Base-by-base conservation (phyloP, 495 filamentous ascomycete species). In the Neurospora sp. region DNA sequence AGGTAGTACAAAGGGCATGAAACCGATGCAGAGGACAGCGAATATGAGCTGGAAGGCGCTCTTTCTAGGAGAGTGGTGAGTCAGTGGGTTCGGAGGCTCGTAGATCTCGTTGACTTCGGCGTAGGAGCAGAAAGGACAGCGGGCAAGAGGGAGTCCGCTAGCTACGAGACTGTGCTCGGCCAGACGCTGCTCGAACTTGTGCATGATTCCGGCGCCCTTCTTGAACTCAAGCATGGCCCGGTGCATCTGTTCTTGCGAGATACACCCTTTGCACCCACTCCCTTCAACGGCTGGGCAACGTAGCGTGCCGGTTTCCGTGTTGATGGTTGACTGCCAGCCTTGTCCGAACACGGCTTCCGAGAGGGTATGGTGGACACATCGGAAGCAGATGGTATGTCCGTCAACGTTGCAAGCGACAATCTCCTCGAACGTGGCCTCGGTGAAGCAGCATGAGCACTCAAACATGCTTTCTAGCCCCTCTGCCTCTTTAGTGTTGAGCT, bases 391-490 rank as follows among this genome's bases (percentile, higher is more conserved):
- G 78, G 94, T 86, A 83, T 99, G 96, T 27, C 88, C 88, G 39
- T 87, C 85, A 44, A 85, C 81, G 75, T 83, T 88, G 78, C 96
- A 99, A 2, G 90, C 87, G 8, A 92, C 88, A 27, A 97, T 87
- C 79, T 93, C 90, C 78, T 98, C 93, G 75, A 97, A 96, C 0
- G 92, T 83, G 44, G 86, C 88, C 40, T 93, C 88, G 39, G 86
- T 87, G 75, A 92, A 96, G 82, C 96, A 99, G 82, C 95, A 98
- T 76, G 91, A 90, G 79, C 96, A 99, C 78, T 98, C 96, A 75
- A 94, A 91, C 20, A 94, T 78, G 35, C 89, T 90, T 39, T 90
- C 86, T 7, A 84, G 87, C 39, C 87, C 83, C 75, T 92, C 89
- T 6, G 96, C 95, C 75, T 98, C 92, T 45, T 83, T 81, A 31